Base-by-base conservation (phyloP, 2,329 filamentous ascomycete species). In the Aspergillus fijiensis region DNA sequence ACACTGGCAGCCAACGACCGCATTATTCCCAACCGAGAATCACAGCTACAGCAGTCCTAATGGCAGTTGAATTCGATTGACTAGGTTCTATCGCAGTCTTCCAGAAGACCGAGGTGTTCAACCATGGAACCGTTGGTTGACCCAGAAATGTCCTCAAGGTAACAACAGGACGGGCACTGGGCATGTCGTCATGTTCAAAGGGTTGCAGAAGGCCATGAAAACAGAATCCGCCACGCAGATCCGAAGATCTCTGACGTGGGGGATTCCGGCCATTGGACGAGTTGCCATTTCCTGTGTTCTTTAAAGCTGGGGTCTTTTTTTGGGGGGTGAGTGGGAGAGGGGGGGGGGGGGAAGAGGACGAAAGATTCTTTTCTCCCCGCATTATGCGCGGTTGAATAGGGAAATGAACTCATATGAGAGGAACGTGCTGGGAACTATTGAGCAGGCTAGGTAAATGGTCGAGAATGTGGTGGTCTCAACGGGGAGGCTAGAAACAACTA, bases 171-270 rank as follows among this genome's bases (percentile, higher is more conserved):
- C 51, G 52, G 49, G 23, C 49, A 50, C 16, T 6, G 25, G 49
- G 10, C 42, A 62, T 63, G 59, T 59, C 62, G 62, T 63, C 62
- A 63, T 55, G 48, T 23, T 52, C 48, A 48, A 39, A 55, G 56
- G 52, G 53, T 57, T 55, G 42, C 57, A 55, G 42, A 58, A 11
- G 45, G 42, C 42, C 53, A 55, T 55, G 42, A 55, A 55, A 48
- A 35, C 48, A 29, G 48, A 61, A 55, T 19, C 48, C 56, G 56
- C 60, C 55, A 60, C 59, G 66, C 63, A 58, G 67, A 70, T 70
- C 64, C 50, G 68, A 67, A 65, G 68, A 70, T 70, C 68, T 52
- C 62, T 69, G 66, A 68, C 66, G 68, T 68, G 67, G 66, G 67
- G 66, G 54, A 52, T 31, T 39, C 19, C 21, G 9, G 42, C 42